Evolutionary conservation across 139 green algal species (phyloP).

Genomic region (Desmodesmus armatus): DNA sequence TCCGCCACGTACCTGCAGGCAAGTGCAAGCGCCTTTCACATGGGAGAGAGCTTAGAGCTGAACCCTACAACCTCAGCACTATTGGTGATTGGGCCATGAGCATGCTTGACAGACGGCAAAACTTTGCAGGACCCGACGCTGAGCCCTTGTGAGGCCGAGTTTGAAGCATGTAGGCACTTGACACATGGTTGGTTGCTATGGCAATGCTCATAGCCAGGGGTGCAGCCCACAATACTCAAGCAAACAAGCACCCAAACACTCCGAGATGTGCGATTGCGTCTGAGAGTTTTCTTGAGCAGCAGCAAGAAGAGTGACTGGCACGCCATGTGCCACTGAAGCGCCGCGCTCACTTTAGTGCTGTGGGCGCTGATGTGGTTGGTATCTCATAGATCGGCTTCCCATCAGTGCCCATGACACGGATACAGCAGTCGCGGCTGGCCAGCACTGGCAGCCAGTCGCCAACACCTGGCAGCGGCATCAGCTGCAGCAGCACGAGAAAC

Average conservation of each 20-base stretch:
- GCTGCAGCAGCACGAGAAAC: slow-evolving; percentile 37
- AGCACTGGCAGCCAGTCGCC: slow-evolving; percentile 58
- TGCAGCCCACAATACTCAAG: no score
- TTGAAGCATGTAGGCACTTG: no score
- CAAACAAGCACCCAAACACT: no score
- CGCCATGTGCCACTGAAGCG: background rate
- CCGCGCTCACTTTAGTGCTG: slow-evolving; percentile 52
- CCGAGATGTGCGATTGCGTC: background rate
- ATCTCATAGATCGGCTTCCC: slow-evolving; percentile 54
- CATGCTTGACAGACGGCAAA: no score
- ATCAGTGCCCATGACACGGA: slow-evolving; percentile 53
- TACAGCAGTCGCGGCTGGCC: slow-evolving; percentile 71
- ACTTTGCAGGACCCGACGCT: no score
- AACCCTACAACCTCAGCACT: no score
- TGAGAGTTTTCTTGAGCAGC: background rate
- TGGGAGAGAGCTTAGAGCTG: no score
- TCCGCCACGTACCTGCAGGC: slow-evolving; percentile 22
- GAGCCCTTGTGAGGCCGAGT: no score
- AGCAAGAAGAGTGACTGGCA: background rate
- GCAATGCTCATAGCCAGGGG: no score
- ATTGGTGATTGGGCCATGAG: no score
- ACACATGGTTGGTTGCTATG: no score
- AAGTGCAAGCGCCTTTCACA: no score
- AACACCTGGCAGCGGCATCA: slow-evolving; percentile 53
- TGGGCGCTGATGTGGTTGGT: slow-evolving; percentile 63